These are phyloP conservation scores for Sclerotinia glacialis DNA, from an alignment of 2,329 filamentous ascomycete genomes.

Conservation along the genomic window DNA sequence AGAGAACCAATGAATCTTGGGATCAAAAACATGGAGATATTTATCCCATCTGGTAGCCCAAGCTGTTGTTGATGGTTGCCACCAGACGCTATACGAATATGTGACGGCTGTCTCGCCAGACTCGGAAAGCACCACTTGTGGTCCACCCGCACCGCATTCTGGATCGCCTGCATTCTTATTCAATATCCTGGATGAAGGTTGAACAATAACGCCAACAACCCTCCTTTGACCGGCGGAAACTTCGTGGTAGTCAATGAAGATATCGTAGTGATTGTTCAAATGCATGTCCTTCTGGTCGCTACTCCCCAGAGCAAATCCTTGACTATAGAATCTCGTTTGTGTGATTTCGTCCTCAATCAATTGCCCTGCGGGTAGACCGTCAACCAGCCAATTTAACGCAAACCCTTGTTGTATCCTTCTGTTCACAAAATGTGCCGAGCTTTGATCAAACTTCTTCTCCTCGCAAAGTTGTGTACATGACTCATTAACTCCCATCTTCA, in stretches of 20 bases:
- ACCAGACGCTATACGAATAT: constrained; percentile 92
- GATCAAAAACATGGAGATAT: constrained; percentile 94
- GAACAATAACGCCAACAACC: constrained; percentile 88
- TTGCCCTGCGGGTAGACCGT: constrained; percentile 89
- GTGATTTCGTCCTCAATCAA: constrained; percentile 73
- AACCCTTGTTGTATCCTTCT: constrained; percentile 79
- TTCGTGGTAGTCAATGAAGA: constrained; percentile 87
- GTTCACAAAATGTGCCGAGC: constrained; percentile 76
- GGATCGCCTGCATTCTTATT: constrained; percentile 52
- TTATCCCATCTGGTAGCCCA: constrained; percentile 99
- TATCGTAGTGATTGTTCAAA: constrained; percentile 96
- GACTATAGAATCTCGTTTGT: constrained; percentile 79
- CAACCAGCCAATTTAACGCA: constrained; percentile 92
- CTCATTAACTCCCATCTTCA: constrained; percentile 84
- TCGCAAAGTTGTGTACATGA: constrained; percentile 79
- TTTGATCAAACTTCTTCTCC: constrained; percentile 61
- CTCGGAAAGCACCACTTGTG: constrained; percentile 63
- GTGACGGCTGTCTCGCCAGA: constrained; percentile 61
- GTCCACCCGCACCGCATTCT: constrained; percentile 57
- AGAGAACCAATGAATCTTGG: constrained; percentile 99
- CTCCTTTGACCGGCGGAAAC: constrained; percentile 70
- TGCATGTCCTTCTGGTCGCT: constrained; percentile 54
- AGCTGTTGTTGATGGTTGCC: constrained; percentile 77
- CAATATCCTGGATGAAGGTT: constrained; percentile 66
- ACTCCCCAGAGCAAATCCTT: constrained; percentile 79